Base-by-base conservation (phyloP, 2,329 filamentous ascomycete species). In the Fusarium multiceps region DNA sequence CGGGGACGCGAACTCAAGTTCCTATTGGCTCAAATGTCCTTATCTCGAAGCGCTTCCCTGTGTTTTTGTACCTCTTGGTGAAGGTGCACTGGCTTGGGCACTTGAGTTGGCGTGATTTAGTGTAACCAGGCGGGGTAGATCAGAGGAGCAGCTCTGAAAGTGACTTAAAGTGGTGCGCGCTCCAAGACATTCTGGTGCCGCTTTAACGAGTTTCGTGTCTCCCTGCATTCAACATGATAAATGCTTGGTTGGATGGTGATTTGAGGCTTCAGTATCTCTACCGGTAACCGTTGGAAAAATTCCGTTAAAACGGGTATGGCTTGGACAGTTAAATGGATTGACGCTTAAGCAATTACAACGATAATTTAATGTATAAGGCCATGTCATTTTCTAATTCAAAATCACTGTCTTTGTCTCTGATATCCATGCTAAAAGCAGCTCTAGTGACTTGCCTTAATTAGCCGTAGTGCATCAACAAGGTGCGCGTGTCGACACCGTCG, bases 31-130 rank as follows among this genome's bases (percentile, higher is more conserved):
- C 3, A 23, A 7, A 6, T 27, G 18, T 40, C 55, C 57, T 55
- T 58, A 65, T 62, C 43, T 63, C 7, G 13, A 53, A 61, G 66
- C 63, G 45, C 60, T 49, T 40, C 42, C n/a, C 4, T 67, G 55
- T 57, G 57, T 47, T 63, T 50, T 63, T 67, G 72, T 76, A 75
- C 30, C 66, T 63, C 61, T 61, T 55, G 13, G 75, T 71, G 75
- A 71, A 46, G 30, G 66, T 66, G 69, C 75, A 75, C 75, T 69
- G 68, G 53, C 60, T 68, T 63, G 61, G 73, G 72, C 62, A 70
- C 67, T 43, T 16, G 56, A 45, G 61, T 64, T 64, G 55, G 71
- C n/a, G 34, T 53, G 34, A n/a, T 27, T 42, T 41, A 18, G 32
- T 23, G 20, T 28, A 18, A 41, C 37, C 23, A 41, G 34, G 49